phyloP scores from a whole-genome alignment of 2,329 filamentous ascomycete genomes.

The Alternaria triticimaculans region DNA sequence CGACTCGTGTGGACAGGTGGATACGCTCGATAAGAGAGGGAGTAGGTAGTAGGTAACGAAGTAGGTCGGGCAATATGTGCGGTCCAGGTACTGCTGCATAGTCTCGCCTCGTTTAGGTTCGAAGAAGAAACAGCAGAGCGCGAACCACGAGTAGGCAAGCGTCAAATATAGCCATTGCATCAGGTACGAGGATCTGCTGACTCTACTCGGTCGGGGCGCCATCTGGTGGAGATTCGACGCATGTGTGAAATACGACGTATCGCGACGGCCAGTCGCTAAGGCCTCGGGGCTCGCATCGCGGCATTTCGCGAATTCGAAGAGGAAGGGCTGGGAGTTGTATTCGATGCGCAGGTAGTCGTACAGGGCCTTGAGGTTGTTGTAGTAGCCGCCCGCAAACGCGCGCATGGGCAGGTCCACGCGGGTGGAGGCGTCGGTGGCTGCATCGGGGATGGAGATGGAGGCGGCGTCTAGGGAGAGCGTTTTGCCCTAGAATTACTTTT shows the following conservation, averaged over 20 bases:
- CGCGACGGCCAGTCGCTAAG: neutral
- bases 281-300: constrained; percentile 3
- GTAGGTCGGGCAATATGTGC: constrained; percentile 58
- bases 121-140: constrained; percentile 59
- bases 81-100: constrained; percentile 57
- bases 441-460: constrained; percentile 49
- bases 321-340: constrained; percentile 59
- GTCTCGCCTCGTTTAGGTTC: constrained; percentile 54
- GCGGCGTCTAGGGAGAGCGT: constrained; percentile 55
- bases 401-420: constrained; percentile 61
- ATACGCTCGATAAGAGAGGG: constrained; percentile 62
- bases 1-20: constrained; percentile 61
- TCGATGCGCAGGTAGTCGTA: constrained; percentile 62
- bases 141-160: constrained; percentile 62
- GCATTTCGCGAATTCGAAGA: constrained; percentile 58
- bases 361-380: constrained; percentile 62
- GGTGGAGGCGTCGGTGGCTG: constrained; percentile 28
- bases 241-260: constrained; percentile 58
- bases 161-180: constrained; percentile 55
- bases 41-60: constrained; percentile 61
- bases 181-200: constrained; percentile 49
- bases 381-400: constrained; percentile 61
- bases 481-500: constrained; percentile 45
- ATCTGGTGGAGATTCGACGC: constrained; percentile 62
- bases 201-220: constrained; percentile 51